phyloP scores from a whole-genome alignment of 139 green algal species.

The Picocystis salinarum region DNA sequence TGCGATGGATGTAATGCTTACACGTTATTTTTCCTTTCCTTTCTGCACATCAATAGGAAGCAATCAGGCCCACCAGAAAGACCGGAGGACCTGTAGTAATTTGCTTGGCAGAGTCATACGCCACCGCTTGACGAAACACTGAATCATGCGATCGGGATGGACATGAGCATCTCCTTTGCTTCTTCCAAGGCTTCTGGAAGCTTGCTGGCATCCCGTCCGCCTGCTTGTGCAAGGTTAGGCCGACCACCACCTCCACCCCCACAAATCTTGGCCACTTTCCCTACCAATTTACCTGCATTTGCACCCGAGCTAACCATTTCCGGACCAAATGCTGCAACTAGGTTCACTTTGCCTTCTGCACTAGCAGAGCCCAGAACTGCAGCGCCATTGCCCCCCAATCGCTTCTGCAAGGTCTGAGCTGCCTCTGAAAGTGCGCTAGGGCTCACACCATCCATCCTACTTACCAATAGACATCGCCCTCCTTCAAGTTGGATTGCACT shows the following conservation, averaged over 20 bases:
- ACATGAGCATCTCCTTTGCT: conserved; percentile 17
- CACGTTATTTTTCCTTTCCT: no score
- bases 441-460: conserved; percentile 46
- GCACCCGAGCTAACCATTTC: conserved; percentile 29
- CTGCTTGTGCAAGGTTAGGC: conserved; percentile 69
- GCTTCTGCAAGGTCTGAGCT: conserved; percentile 28
- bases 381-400: conserved; percentile 40
- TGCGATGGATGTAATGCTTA: no score
- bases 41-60: no score
- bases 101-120: no score
- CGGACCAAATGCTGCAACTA: conserved; percentile 42
- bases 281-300: conserved; percentile 67
- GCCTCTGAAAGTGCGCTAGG: conserved; percentile 53
- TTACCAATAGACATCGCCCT: conserved; percentile 41
- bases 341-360: conserved; percentile 33
- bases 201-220: conserved; percentile 45
- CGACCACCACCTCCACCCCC: conserved; percentile 72
- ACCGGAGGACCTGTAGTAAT: no score
- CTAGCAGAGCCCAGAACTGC: conserved; percentile 42
- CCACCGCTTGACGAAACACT: no score
- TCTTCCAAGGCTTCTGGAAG: conserved; percentile 20
- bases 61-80: no score
- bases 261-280: conserved; percentile 65
- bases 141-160: no score
- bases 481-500: conserved; percentile 11